Evolutionary conservation across 2,329 filamentous ascomycete genomes (phyloP).

Genomic region (Periconia macrospinosa): DNA sequence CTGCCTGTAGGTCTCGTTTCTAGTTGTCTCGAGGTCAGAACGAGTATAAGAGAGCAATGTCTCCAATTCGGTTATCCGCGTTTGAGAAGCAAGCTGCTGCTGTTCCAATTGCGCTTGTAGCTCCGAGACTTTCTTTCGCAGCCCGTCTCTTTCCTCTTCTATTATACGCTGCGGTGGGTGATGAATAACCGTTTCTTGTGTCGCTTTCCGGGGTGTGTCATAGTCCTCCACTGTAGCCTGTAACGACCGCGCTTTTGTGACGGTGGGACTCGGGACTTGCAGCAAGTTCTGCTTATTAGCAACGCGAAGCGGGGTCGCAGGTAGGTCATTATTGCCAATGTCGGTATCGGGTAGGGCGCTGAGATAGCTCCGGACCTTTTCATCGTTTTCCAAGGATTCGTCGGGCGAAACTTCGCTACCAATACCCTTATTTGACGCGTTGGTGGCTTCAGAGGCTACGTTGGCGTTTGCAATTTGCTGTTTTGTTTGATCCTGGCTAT

Average conservation of each 20-base stretch:
- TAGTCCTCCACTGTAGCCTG: slow-evolving; percentile 42
- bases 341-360: slow-evolving; percentile 41
- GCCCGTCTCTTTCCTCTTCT: slow-evolving; percentile 11
- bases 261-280: slow-evolving; percentile 27
- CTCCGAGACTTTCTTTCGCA: slow-evolving; percentile 23
- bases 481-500: slow-evolving; percentile 16
- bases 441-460: slow-evolving; percentile 5
- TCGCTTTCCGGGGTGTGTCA: slow-evolving; percentile 40
- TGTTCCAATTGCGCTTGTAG: slow-evolving; percentile 29
- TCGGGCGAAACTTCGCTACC: slow-evolving; percentile 28
- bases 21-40: slow-evolving; percentile 32
- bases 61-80: slow-evolving; percentile 38
- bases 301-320: slow-evolving; percentile 28
- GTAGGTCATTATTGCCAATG: slow-evolving; percentile 25
- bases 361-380: slow-evolving; percentile 42
- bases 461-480: slow-evolving; percentile 18
- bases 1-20: slow-evolving; percentile 33
- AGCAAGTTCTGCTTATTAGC: slow-evolving; percentile 26
- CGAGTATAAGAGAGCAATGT: slow-evolving; percentile 37
- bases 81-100: slow-evolving; percentile 29
- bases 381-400: slow-evolving; percentile 40
- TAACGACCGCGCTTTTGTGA: slow-evolving; percentile 33
- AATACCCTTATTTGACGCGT: slow-evolving; percentile 21
- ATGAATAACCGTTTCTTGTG: slow-evolving; percentile 39
- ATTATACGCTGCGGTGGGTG: slow-evolving; percentile 20